Evolutionary conservation across 768 basidiomycete genomes (phyloP), one percentile per base, ranked within the genome.

Genomic region (Leucogyrophana mollusca): DNA sequence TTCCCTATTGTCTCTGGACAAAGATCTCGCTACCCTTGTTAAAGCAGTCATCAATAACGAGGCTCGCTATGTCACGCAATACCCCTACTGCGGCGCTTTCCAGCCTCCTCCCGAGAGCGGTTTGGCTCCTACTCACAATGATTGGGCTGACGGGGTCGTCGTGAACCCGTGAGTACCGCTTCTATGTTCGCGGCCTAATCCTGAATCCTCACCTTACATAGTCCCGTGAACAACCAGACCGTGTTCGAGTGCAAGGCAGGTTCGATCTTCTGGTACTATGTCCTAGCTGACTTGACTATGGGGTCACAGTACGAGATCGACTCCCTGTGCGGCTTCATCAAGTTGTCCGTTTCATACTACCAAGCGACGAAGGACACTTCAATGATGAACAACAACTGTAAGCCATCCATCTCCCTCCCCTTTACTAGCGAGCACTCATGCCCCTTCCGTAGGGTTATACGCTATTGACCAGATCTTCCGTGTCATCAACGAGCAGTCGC

Each of bases 41-140:
- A 87, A 83, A 58, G 88, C 84, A n/a, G 83, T 90, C 35, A 87
- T 90, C 55, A 87, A 89, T 57, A 89, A 83, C 47, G 86, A 90
- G 61, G 83, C 84, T 17, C 78, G 80, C 23, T 89, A 85, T 65
- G 80, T 87, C 17, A 71, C 82, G 2, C 65, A 84, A 54, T 82
- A 83, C 56, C 87, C 87, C 1, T 90, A 90, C 61, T 90, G 88
- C 56, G 85, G 88, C 33, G 73, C 87, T 13, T 90, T 90, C 67
- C 88, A 90, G 50, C 86, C 88, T 35, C 88, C 88, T 9, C 79
- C 82, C 0, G 86, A 89, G 56, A 87, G 85, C 50, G 80, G 84
- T 4, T 66, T 90, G 22, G 55, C 70, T 1, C 82, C 82, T 1
- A 74, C 80, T 9, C 70, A 79, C 54, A 90, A 90, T 52, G 75